Conservation (phyloP, 495 filamentous ascomycete species). For the Collariella sp. region DNA sequence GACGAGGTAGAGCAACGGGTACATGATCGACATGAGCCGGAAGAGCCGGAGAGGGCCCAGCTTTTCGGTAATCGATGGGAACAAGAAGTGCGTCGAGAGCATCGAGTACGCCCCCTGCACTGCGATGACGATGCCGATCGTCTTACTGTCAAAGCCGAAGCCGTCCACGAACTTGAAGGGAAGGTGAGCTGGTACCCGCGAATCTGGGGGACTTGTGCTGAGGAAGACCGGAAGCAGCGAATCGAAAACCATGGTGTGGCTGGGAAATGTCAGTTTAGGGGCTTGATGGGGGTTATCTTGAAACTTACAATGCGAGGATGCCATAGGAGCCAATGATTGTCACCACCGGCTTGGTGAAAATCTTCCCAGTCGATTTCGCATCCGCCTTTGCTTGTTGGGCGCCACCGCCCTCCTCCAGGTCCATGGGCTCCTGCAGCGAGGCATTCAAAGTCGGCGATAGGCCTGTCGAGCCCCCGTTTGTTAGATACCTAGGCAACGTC, state of each 20-base stretch:
- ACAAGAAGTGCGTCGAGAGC: constrained; percentile 70
- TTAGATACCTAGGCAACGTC: constrained; percentile 54
- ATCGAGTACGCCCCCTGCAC: constrained; percentile 87
- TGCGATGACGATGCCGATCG: constrained; percentile 78
- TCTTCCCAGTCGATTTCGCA: constrained; percentile 20
- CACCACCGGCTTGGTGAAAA: constrained; percentile 73
- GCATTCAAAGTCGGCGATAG: constrained; percentile 7
- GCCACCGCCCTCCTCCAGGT: constrained; percentile 12
- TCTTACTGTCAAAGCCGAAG: constrained; percentile 69
- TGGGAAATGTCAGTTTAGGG: constrained; percentile 17
- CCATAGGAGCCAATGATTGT: constrained; percentile 82
- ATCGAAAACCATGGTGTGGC: constrained; percentile 85
- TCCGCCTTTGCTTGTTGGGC: not conserved
- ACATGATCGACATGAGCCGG: constrained; percentile 65
- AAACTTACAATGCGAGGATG: constrained; percentile 86
- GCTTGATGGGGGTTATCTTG: not conserved
- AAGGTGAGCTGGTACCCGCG: constrained; percentile 36
- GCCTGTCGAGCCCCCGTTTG: constrained; percentile 44
- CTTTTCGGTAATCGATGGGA: constrained; percentile 60
- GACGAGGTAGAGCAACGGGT: constrained; percentile 80
- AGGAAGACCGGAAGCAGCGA: constrained; percentile 88
- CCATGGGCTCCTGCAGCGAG: not conserved
- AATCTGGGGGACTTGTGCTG: constrained; percentile 55
- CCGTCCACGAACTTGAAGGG: constrained; percentile 87
- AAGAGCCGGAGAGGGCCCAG: constrained; percentile 75